phyloP scores from a whole-genome alignment of 2,329 filamentous ascomycete genomes.

The Fusarium nodosum region DNA sequence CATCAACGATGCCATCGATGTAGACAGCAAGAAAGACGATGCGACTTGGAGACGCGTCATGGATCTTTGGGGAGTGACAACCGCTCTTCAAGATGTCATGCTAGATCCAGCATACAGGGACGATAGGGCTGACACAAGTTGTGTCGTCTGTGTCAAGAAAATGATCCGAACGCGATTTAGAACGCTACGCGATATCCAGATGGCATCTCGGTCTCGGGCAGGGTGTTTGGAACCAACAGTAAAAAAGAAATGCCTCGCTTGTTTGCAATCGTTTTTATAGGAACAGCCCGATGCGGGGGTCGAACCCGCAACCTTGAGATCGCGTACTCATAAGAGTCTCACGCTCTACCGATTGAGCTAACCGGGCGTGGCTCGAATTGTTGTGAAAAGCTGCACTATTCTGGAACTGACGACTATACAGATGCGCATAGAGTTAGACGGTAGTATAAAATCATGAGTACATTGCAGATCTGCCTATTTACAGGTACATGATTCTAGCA shows the following conservation, averaged over 20 bases:
- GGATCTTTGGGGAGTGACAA: background rate
- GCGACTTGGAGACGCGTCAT: background rate
- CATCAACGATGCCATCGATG: background rate
- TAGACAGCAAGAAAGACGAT: background rate
- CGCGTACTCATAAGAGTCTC: conserved; percentile 69
- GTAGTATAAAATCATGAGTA: too few species aligned
- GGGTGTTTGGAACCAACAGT: background rate
- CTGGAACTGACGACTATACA: background rate
- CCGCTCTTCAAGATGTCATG: background rate
- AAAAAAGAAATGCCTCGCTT: conserved; percentile 27
- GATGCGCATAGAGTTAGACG: background rate
- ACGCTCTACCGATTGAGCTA: conserved; percentile 69
- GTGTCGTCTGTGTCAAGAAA: background rate
- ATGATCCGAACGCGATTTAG: background rate
- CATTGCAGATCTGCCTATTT: too few species aligned
- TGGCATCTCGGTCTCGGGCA: background rate
- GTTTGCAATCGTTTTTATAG: conserved; percentile 47
- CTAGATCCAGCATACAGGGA: background rate
- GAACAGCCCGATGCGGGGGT: conserved; percentile 60
- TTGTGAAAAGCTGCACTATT: background rate
- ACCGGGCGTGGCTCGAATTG: conserved; percentile 54
- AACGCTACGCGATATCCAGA: background rate
- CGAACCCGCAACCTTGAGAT: conserved; percentile 71
- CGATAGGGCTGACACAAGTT: background rate
- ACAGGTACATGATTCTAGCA: too few species aligned